phyloP scores from a whole-genome alignment of 495 filamentous ascomycete genomes.

The Echria macrotheca region DNA sequence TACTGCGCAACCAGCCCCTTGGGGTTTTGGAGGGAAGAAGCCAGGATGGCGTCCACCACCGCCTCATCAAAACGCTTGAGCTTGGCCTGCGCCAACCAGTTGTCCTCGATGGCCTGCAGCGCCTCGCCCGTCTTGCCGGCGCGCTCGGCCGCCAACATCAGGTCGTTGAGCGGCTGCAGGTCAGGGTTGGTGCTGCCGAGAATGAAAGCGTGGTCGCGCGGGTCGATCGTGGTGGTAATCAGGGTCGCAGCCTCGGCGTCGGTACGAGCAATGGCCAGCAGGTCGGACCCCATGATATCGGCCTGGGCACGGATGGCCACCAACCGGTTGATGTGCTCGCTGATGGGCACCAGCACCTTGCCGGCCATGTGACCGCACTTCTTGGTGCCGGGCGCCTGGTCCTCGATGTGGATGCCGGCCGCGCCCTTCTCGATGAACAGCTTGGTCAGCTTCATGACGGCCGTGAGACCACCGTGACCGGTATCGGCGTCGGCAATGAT shows the following conservation, averaged over 20 bases:
- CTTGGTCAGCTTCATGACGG: slow-evolving; percentile 98
- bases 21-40: slow-evolving; percentile 55
- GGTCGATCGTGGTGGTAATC: slow-evolving; percentile 93
- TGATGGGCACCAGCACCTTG: slow-evolving; percentile 95
- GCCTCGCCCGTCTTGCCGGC: slow-evolving; percentile 74
- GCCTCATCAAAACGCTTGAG: slow-evolving; percentile 90
- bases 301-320: slow-evolving; percentile 96
- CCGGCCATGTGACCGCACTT: slow-evolving; percentile 99
- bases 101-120: slow-evolving; percentile 88
- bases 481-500: slow-evolving; percentile 98
- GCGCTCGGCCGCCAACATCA: slow-evolving; percentile 83
- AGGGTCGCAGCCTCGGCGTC: slow-evolving; percentile 97
- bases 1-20: slow-evolving; percentile 60
- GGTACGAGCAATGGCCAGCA: slow-evolving; percentile 86
- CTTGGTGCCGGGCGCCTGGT: slow-evolving; percentile 97
- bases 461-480: slow-evolving; percentile 92
- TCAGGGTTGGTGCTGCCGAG: slow-evolving; percentile 80
- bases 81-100: slow-evolving; percentile 74
- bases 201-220: slow-evolving; percentile 91
- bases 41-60: slow-evolving; percentile 74
- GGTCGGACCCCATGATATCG: slow-evolving; percentile 94
- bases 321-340: slow-evolving; percentile 96
- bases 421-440: slow-evolving; percentile 96
- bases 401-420: slow-evolving; percentile 97
- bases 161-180: slow-evolving; percentile 78